A percentile compares a stretch with the other conserved stretches of the same genome.
Conservation (phyloP, 2,329 filamentous ascomycete genomes). For the Drechslerella stenobrocha region DNA sequence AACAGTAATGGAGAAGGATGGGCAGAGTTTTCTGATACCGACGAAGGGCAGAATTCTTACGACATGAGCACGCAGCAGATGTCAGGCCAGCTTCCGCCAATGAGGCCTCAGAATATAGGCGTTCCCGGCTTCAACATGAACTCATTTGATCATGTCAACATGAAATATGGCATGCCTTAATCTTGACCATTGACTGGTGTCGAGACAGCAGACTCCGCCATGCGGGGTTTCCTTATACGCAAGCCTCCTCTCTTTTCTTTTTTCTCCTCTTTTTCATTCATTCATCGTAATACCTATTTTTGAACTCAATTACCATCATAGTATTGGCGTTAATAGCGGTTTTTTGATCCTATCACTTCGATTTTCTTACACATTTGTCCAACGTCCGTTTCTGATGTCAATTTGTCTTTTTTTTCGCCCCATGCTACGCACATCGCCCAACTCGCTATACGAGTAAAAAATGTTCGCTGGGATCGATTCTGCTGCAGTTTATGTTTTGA, state of each 20-base stretch:
- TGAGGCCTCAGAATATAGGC: conserved; percentile 41
- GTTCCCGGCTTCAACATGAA: conserved; percentile 38
- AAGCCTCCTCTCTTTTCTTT: not conserved
- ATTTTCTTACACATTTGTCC: conserved; percentile 8
- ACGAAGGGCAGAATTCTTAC: conserved; percentile 44
- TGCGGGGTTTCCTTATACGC: not conserved
- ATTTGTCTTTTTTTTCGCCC: conserved; percentile 18
- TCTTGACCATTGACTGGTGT: not conserved
- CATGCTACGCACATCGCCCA: conserved; percentile 3
- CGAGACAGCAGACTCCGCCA: not conserved
- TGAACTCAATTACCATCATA: conserved; percentile 26
- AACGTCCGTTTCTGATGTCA: conserved; percentile 23
- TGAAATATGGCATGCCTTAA: conserved; percentile 31
- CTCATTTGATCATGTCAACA: conserved; percentile 29
- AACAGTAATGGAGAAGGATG: conserved; percentile 34
- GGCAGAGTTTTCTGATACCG: conserved; percentile 40
- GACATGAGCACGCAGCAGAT: conserved; percentile 43
- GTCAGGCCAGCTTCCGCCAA: conserved; percentile 41
- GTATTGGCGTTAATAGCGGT: conserved; percentile 46
- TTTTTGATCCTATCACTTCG: conserved; percentile 25
- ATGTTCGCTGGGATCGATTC: conserved; percentile 27
- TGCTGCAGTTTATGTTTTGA: conserved; percentile 48
- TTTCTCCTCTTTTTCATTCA: conserved; percentile 12
- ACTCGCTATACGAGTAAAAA: not conserved
- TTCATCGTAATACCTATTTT: conserved; percentile 25